Percentiles rank a stretch among this genome's conserved stretches.
These are phyloP conservation scores for Claviceps sp. DNA, from an alignment of 2,329 filamentous ascomycete genomes.

Conservation along the genomic window DNA sequence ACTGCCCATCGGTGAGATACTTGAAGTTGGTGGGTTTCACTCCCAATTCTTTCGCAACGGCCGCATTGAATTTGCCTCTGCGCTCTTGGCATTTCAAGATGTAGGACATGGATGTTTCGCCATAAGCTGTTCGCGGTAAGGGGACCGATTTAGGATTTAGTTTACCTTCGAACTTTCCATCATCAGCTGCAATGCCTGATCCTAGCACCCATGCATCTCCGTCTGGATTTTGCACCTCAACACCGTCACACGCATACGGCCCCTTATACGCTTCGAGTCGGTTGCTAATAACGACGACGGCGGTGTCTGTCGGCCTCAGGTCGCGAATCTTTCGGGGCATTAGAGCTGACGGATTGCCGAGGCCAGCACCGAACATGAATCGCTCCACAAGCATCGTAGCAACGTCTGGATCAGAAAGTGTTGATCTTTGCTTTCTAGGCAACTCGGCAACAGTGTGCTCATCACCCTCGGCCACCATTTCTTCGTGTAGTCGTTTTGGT, in stretches of 20 bases:
- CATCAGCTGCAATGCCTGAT: slow-evolving; percentile 5
- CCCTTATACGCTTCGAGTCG: slow-evolving; percentile 58
- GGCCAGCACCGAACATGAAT: slow-evolving; percentile 22
- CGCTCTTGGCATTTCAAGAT: slow-evolving; percentile 64
- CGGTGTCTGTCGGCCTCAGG: slow-evolving; percentile 17
- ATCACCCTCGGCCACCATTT: slow-evolving; percentile 5
- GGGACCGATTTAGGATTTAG: slow-evolving; percentile 13
- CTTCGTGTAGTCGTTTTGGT: slow-evolving; percentile 18
- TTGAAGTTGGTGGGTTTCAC: slow-evolving; percentile 46
- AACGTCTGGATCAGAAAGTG: slow-evolving; percentile 17
- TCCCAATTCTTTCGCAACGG: slow-evolving; percentile 50
- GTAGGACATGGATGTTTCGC: slow-evolving; percentile 65
- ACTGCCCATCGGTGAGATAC: slow-evolving; percentile 47
- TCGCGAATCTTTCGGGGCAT: slow-evolving; percentile 14
- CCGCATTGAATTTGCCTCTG: slow-evolving; percentile 66
- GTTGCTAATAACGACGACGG: slow-evolving; percentile 51
- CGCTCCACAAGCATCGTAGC: slow-evolving; percentile 19
- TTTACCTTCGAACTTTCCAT: slow-evolving; percentile 5
- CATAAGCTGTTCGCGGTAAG: slow-evolving; percentile 57
- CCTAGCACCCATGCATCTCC: slow-evolving; percentile 16
- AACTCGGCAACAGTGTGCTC: background rate
- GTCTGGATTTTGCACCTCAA: slow-evolving; percentile 9
- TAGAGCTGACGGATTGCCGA: slow-evolving; percentile 13
- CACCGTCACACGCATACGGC: slow-evolving; percentile 25
- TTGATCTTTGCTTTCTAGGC: slow-evolving; percentile 3